A percentile compares a stretch with the other conserved stretches of the same genome.
Evolutionary conservation across 495 filamentous ascomycete genomes (phyloP).

Genomic region (Aspergillus avenaceus): DNA sequence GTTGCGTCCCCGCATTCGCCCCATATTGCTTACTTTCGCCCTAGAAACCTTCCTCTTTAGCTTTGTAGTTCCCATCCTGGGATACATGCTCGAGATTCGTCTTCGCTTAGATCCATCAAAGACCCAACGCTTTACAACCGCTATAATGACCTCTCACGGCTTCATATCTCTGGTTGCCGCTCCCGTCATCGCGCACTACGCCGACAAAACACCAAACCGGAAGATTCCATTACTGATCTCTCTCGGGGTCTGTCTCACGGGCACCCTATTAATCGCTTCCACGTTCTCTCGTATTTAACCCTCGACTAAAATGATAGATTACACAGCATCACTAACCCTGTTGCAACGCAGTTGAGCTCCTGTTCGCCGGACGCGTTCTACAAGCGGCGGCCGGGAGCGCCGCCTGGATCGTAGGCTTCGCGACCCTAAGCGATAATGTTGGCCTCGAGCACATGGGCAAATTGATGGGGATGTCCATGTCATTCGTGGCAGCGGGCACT

Average conservation of each 20-base stretch:
- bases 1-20: neutral
- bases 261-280: slow-evolving; percentile 20
- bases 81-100: slow-evolving; percentile 24
- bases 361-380: slow-evolving; percentile 5
- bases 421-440: slow-evolving; percentile 27
- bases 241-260: slow-evolving; percentile 12
- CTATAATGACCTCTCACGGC: slow-evolving; percentile 16
- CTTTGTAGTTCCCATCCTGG: slow-evolving; percentile 25
- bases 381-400: slow-evolving; percentile 19
- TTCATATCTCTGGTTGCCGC: slow-evolving; percentile 13
- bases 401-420: slow-evolving; percentile 29
- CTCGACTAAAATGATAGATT: neutral
- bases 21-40: neutral
- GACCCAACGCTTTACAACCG: slow-evolving; percentile 17
- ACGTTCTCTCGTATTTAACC: neutral
- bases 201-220: slow-evolving; percentile 15
- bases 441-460: slow-evolving; percentile 26
- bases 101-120: slow-evolving; percentile 15
- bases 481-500: slow-evolving; percentile 19
- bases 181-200: slow-evolving; percentile 26
- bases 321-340: neutral
- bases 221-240: slow-evolving; percentile 19
- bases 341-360: neutral
- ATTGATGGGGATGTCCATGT: slow-evolving; percentile 17
- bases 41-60: slow-evolving; percentile 27